These are phyloP conservation scores for Articulospora tetracladia DNA, from an alignment of 495 filamentous ascomycete species.

Conservation along the genomic window DNA sequence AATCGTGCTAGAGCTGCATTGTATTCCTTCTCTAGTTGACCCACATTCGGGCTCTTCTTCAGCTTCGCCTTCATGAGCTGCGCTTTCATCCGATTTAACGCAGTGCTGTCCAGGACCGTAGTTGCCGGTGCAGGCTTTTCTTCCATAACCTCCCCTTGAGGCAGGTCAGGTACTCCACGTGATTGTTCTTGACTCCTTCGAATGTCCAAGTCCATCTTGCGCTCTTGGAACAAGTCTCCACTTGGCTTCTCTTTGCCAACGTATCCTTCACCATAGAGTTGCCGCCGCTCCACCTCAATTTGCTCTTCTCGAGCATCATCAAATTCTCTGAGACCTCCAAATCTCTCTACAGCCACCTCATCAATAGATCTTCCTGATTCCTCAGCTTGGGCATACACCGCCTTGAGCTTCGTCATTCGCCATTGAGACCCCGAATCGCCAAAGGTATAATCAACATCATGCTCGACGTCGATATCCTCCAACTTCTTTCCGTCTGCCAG, in stretches of 20 bases:
- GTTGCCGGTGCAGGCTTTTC: conserved; percentile 33
- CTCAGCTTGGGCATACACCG: conserved; percentile 76
- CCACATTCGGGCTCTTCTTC: conserved; percentile 64
- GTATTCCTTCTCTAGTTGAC: conserved; percentile 81
- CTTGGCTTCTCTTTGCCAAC: conserved; percentile 84
- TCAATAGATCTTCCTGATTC: conserved; percentile 68
- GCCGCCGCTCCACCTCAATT: conserved; percentile 81
- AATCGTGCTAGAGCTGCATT: conserved; percentile 61
- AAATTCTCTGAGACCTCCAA: conserved; percentile 77
- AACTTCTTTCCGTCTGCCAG: conserved; percentile 51
- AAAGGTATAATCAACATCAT: conserved; percentile 78
- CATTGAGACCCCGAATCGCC: conserved; percentile 87
- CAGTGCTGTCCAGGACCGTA: conserved; percentile 64
- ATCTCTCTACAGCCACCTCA: conserved; percentile 76
- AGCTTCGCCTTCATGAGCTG: conserved; percentile 93
- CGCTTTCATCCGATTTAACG: conserved; percentile 85
- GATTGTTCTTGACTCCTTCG: conserved; percentile 32
- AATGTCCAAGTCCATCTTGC: conserved; percentile 46
- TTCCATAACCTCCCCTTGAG: conserved; percentile 38
- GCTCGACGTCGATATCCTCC: conserved; percentile 44
- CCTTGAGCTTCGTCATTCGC: conserved; percentile 92
- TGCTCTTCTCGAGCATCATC: conserved; percentile 95
- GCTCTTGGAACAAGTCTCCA: conserved; percentile 79
- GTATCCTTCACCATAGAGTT: conserved; percentile 81
- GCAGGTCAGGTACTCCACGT: conserved; percentile 35